These are phyloP conservation scores for Graphilbum fragrans DNA, from an alignment of 2,329 filamentous ascomycete genomes.

Conservation along the genomic window DNA sequence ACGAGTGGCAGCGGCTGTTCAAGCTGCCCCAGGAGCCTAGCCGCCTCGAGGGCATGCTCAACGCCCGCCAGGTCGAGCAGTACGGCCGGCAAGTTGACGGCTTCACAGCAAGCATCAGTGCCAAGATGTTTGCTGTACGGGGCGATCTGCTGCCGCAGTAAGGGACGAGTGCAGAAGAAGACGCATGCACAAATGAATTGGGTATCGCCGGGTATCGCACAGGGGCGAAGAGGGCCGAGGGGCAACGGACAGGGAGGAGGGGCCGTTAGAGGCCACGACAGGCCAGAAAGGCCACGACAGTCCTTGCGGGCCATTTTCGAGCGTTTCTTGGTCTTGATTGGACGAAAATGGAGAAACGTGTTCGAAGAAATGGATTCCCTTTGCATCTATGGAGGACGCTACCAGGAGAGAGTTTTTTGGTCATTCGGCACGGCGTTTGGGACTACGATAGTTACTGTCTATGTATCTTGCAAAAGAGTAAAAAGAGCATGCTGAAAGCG, in stretches of 20 bases:
- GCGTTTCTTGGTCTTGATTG: too few relatives aligned
- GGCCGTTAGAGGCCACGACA: too few relatives aligned
- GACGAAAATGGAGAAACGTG: too few relatives aligned
- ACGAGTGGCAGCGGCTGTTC: slow-evolving; percentile 97
- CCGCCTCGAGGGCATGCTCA: slow-evolving; percentile 84
- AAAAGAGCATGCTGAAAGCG: too few relatives aligned
- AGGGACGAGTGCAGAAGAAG: background rate
- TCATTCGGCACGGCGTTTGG: slow-evolving; percentile 6
- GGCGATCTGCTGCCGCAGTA: slow-evolving; percentile 51
- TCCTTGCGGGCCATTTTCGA: too few relatives aligned
- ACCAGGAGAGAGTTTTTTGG: background rate
- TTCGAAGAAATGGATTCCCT: too few relatives aligned
- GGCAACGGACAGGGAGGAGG: too few relatives aligned
- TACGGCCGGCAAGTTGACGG: slow-evolving; percentile 96
- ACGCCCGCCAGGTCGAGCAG: slow-evolving; percentile 92
- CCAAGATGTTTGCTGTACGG: slow-evolving; percentile 97
- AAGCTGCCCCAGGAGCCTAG: slow-evolving; percentile 94
- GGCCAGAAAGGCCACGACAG: too few relatives aligned
- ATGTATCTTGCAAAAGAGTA: too few relatives aligned
- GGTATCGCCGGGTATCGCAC: too few relatives aligned
- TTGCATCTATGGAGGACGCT: too few relatives aligned
- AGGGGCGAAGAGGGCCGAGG: background rate
- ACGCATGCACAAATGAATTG: too few relatives aligned
- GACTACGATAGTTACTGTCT: slow-evolving; percentile 4
- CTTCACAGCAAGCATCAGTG: slow-evolving; percentile 80